These are phyloP conservation scores for Calvatia gigantea DNA, from an alignment of 768 basidiomycete species.

Conservation along the genomic window DNA sequence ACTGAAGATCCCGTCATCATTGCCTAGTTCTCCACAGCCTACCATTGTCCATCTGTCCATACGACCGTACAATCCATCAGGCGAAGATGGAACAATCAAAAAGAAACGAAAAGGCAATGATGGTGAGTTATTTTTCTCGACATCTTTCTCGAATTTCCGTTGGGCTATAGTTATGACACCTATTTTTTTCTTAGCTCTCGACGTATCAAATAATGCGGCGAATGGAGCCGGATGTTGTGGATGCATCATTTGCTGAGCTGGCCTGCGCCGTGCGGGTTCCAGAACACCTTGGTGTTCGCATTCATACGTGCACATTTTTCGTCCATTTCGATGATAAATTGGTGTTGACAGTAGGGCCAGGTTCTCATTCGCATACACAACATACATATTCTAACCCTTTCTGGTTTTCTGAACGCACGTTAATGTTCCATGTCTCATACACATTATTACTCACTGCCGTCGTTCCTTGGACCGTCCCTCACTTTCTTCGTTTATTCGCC, in stretches of 20 bases:
- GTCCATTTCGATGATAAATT: too few relatives aligned
- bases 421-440: too few relatives aligned
- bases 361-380: too few relatives aligned
- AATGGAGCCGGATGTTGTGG: slow-evolving; percentile 14
- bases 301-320: too few relatives aligned
- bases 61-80: slow-evolving; percentile 50
- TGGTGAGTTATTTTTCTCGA: slow-evolving; percentile 20
- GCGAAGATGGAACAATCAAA: slow-evolving; percentile 54
- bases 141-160: neutral
- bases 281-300: neutral
- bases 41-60: slow-evolving; percentile 80
- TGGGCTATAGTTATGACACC: neutral
- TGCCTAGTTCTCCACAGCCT: slow-evolving; percentile 24
- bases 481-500: too few relatives aligned
- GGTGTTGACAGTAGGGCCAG: too few relatives aligned
- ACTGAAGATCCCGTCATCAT: slow-evolving; percentile 31
- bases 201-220: neutral
- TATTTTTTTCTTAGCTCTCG: neutral
- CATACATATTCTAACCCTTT: too few relatives aligned
- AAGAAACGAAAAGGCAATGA: slow-evolving; percentile 36
- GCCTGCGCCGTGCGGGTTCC: too few relatives aligned
- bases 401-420: too few relatives aligned
- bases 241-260: slow-evolving; percentile 15
- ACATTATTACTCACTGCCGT: too few relatives aligned
- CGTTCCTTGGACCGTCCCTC: too few relatives aligned